A percentile compares a stretch with the other conserved stretches of the same genome.
Conservation (phyloP, 208 protist genomes). For the Endotrypanum monterogeii region DNA sequence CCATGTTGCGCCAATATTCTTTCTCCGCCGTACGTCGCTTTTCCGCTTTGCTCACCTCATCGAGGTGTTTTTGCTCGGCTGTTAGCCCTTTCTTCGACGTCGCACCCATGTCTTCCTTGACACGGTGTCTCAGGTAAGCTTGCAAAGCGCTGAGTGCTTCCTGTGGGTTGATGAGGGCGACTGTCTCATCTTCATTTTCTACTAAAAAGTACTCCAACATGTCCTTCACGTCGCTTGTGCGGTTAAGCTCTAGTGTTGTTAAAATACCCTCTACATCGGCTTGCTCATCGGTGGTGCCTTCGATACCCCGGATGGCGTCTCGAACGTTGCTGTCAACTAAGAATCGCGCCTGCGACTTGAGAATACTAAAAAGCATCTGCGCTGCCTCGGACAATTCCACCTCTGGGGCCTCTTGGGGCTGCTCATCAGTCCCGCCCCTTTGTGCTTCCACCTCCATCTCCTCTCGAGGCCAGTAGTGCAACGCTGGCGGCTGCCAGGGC, state of each 20-base stretch:
- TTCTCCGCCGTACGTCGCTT: conserved; percentile 57
- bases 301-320: conserved; percentile 59
- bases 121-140: conserved; percentile 77
- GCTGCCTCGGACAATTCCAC: conserved; percentile 78
- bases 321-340: conserved; percentile 85
- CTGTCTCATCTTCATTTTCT: conserved; percentile 64
- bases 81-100: conserved; percentile 16
- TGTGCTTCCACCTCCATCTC: conserved; percentile 38
- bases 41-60: conserved; percentile 34
- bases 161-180: conserved; percentile 79
- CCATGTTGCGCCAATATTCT: conserved; percentile 89
- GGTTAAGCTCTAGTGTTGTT: conserved; percentile 90
- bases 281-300: conserved; percentile 82
- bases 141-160: conserved; percentile 84
- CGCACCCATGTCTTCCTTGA: conserved; percentile 25
- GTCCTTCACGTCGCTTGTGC: conserved; percentile 84
- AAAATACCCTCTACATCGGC: conserved; percentile 92
- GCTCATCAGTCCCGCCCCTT: conserved; percentile 55
- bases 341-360: conserved; percentile 87
- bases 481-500: conserved; percentile 83
- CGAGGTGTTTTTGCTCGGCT: conserved; percentile 13
- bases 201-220: conserved; percentile 90
- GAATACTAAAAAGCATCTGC: conserved; percentile 83
- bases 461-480: conserved; percentile 82
- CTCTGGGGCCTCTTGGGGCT: conserved; percentile 43